phyloP scores from a whole-genome alignment of 129 eudicot genomes.

The Escallonia rubra region DNA sequence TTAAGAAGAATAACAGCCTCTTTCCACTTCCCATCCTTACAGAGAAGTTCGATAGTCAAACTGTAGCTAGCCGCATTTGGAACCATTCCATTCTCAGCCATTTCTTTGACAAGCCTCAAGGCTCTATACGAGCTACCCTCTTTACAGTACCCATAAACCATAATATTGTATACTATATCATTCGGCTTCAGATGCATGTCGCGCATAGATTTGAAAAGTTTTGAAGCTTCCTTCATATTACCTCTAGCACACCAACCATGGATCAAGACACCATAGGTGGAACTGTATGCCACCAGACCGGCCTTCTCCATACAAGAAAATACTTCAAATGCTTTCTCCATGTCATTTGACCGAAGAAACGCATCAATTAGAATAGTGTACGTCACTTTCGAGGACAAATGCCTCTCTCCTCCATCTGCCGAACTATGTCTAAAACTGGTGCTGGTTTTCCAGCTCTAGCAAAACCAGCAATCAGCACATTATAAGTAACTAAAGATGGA shows the following conservation, averaged over 20 bases:
- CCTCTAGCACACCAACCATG: slow-evolving; percentile 52
- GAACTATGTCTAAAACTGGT: slow-evolving; percentile 23
- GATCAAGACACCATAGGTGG: slow-evolving; percentile 43
- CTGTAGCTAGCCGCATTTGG: slow-evolving; percentile 42
- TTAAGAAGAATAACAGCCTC: slow-evolving; percentile 33
- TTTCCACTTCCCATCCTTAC: slow-evolving; percentile 40
- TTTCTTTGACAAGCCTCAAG: slow-evolving; percentile 40
- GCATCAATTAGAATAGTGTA: slow-evolving; percentile 49
- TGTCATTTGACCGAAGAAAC: slow-evolving; percentile 28
- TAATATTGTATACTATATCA: slow-evolving; percentile 44
- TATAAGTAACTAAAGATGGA: slow-evolving; percentile 44
- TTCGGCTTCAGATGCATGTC: slow-evolving; percentile 31
- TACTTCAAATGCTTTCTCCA: slow-evolving; percentile 42
- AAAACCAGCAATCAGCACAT: slow-evolving; percentile 36
- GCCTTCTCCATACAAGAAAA: slow-evolving; percentile 33
- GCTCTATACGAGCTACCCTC: slow-evolving; percentile 52
- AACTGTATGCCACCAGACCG: slow-evolving; percentile 26
- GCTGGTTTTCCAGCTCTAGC: slow-evolving; percentile 31
- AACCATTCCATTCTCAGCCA: slow-evolving; percentile 38
- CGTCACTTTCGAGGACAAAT: slow-evolving; percentile 39
- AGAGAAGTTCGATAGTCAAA: slow-evolving; percentile 36
- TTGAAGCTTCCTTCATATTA: slow-evolving; percentile 53
- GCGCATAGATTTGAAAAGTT: slow-evolving; percentile 36
- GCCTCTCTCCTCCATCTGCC: slow-evolving; percentile 58
- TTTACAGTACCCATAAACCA: slow-evolving; percentile 53